phyloP scores from a whole-genome alignment of 2,329 filamentous ascomycete genomes.

The Calonectria honghensis region DNA sequence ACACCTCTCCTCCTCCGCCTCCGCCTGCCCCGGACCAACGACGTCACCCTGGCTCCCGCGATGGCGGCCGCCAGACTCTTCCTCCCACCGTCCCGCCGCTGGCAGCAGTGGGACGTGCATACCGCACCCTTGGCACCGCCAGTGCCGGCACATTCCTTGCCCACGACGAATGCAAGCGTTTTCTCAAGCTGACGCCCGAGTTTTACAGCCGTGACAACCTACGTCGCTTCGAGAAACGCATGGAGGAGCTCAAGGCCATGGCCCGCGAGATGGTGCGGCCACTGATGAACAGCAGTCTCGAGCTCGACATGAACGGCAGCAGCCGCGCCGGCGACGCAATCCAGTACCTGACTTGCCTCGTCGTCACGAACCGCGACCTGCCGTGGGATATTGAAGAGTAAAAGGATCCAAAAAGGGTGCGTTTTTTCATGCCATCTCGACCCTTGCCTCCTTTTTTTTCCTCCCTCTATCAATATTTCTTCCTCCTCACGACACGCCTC shows the following conservation, averaged over 20 bases:
- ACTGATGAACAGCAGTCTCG: constrained; percentile 88
- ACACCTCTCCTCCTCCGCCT: constrained; percentile 79
- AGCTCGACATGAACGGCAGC: constrained; percentile 79
- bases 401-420: background rate
- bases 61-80: constrained; percentile 58
- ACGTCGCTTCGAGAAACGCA: constrained; percentile 86
- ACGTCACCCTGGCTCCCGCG: constrained; percentile 54
- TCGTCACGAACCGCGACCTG: constrained; percentile 68
- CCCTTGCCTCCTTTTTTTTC: constrained; percentile 15
- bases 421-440: constrained; percentile 1
- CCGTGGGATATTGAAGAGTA: constrained; percentile 68
- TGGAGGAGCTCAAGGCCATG: constrained; percentile 91
- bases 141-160: constrained; percentile 78
- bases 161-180: constrained; percentile 93
- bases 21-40: constrained; percentile 57
- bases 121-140: constrained; percentile 82
- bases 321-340: constrained; percentile 65
- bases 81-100: constrained; percentile 67
- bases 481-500: constrained; percentile 11
- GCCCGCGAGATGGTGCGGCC: constrained; percentile 89
- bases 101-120: constrained; percentile 81
- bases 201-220: constrained; percentile 92
- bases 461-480: constrained; percentile 14
- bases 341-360: constrained; percentile 71
- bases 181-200: constrained; percentile 88